A percentile compares a stretch with the other conserved stretches of the same genome.
These are phyloP conservation scores for Paspalum vaginatum DNA, from an alignment of 176 grass and related monocot species.

Conservation along the genomic window DNA sequence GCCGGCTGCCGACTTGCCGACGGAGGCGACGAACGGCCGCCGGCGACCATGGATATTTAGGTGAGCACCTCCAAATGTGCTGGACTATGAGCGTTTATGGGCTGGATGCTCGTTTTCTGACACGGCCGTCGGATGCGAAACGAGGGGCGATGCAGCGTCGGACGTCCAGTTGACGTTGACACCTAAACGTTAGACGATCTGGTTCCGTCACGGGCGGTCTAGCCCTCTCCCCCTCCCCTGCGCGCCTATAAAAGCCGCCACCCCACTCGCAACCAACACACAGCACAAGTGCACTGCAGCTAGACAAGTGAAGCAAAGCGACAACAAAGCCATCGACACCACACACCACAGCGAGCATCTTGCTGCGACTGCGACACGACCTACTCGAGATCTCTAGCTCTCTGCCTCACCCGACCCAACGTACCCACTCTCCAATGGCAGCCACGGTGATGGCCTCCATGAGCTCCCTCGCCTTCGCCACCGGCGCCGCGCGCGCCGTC, in stretches of 20 bases:
- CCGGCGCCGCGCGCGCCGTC: not conserved
- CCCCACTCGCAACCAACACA: not conserved
- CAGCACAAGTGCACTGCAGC: not conserved
- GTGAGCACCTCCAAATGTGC: too few species aligned
- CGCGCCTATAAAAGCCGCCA: not conserved
- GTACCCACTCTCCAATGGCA: not conserved
- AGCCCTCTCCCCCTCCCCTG: not conserved
- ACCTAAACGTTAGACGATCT: too few species aligned
- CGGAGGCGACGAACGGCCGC: too few species aligned
- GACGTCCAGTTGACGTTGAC: too few species aligned
- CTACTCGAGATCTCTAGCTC: not conserved
- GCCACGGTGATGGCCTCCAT: conserved; percentile 11
- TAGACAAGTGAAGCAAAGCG: not conserved
- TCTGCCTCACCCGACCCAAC: not conserved
- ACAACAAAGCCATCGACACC: not conserved
- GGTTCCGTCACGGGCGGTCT: not conserved
- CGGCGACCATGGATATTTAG: too few species aligned
- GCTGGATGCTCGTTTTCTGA: too few species aligned
- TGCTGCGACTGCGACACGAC: not conserved
- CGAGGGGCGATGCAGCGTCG: too few species aligned
- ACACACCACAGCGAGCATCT: not conserved
- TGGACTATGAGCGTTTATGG: too few species aligned
- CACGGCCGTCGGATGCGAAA: too few species aligned
- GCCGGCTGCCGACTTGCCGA: too few species aligned
- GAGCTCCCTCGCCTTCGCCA: conserved; percentile 11